A percentile compares a stretch with the other conserved stretches of the same genome.
phyloP scores from a whole-genome alignment of 2,329 filamentous ascomycete genomes.

The Leptosphaerulina australis region DNA sequence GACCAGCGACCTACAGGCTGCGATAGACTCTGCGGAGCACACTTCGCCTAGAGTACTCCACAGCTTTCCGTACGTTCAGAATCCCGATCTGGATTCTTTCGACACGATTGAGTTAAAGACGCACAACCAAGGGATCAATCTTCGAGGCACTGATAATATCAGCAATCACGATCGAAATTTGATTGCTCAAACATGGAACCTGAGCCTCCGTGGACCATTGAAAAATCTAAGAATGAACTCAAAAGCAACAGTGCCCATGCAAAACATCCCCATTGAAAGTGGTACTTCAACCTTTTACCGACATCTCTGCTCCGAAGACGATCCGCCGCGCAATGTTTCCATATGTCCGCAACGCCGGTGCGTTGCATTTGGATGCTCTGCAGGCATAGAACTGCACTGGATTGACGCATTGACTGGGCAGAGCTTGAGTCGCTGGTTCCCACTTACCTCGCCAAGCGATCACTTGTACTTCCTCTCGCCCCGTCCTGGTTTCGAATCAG shows the following conservation, averaged over 20 bases:
- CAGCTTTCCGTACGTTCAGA: conserved; percentile 5
- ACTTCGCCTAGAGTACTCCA: neutral
- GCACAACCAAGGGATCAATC: conserved; percentile 27
- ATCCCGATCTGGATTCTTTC: conserved; percentile 19
- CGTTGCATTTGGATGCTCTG: conserved; percentile 68
- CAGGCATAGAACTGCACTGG: conserved; percentile 69
- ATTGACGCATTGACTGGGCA: conserved; percentile 57
- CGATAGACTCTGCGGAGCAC: conserved; percentile 12
- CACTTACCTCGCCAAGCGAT: conserved; percentile 60
- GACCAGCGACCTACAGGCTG: conserved; percentile 14
- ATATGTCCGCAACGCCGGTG: conserved; percentile 69
- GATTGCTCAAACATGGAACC: conserved; percentile 43
- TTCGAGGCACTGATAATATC: conserved; percentile 33
- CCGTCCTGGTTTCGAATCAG: conserved; percentile 58
- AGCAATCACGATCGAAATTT: conserved; percentile 29
- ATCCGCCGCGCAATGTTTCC: conserved; percentile 68
- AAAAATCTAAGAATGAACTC: neutral
- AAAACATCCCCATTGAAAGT: conserved; percentile 37
- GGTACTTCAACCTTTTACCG: conserved; percentile 53
- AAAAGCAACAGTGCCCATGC: neutral
- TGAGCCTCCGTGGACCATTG: conserved; percentile 26
- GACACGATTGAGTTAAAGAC: conserved; percentile 37
- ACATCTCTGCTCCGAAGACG: conserved; percentile 64
- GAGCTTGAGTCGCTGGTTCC: conserved; percentile 62
- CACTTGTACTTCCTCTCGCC: conserved; percentile 66